phyloP scores from a whole-genome alignment of 2,329 filamentous ascomycete genomes.

The Fusarium guadeloupense region DNA sequence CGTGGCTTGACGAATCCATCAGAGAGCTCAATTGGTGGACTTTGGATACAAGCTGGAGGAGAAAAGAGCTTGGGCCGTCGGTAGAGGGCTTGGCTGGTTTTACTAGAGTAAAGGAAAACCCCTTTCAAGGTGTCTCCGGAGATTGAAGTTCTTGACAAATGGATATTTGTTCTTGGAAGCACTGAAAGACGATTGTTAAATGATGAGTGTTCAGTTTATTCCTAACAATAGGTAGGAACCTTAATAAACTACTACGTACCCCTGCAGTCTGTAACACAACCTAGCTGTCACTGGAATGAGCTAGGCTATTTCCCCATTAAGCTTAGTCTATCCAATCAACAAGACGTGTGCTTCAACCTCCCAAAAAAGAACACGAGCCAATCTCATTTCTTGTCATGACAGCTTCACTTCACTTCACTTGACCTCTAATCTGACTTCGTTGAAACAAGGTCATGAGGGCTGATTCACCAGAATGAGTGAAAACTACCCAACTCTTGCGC shows the following conservation, averaged over 20 bases:
- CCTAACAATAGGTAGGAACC: background rate
- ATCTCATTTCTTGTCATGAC: slow-evolving; percentile 35
- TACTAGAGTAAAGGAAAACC: background rate
- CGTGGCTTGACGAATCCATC: slow-evolving; percentile 4
- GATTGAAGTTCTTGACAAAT: background rate
- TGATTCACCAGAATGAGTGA: slow-evolving; percentile 71
- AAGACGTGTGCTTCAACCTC: background rate
- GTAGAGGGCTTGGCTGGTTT: slow-evolving; percentile 5
- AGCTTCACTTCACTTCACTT: too few relatives aligned
- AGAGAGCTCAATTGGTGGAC: slow-evolving; percentile 27
- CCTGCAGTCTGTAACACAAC: background rate
- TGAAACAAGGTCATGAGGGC: slow-evolving; percentile 39
- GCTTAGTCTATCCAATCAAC: slow-evolving; percentile 17
- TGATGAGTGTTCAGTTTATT: too few relatives aligned
- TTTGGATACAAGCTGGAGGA: slow-evolving; percentile 2
- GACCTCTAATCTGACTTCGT: slow-evolving; percentile 4
- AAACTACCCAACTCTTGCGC: slow-evolving; percentile 84
- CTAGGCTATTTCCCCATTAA: slow-evolving; percentile 13
- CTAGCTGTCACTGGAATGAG: slow-evolving; percentile 12
- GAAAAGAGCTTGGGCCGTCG: slow-evolving; percentile 28
- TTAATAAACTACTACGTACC: background rate
- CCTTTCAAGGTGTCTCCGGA: slow-evolving; percentile 6
- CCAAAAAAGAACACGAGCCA: slow-evolving; percentile 32
- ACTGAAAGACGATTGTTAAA: too few relatives aligned
- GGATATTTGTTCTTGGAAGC: too few relatives aligned